Percentiles rank a stretch among this genome's conserved stretches.
These are phyloP conservation scores for Aspergillus ellipticus DNA, from an alignment of 495 filamentous ascomycete species.

Conservation along the genomic window DNA sequence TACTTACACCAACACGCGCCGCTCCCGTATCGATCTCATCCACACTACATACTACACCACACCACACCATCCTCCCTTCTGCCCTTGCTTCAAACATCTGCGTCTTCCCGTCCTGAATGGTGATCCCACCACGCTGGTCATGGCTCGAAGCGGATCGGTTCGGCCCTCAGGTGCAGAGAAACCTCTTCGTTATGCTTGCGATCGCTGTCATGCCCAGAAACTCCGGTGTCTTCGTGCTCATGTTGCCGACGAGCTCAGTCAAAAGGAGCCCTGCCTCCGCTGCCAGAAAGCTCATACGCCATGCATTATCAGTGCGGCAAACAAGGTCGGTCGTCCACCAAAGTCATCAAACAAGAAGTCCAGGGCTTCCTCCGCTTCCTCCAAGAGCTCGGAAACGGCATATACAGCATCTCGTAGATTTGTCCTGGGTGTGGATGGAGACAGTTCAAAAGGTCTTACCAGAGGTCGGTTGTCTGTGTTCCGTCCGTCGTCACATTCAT, in stretches of 20 bases:
- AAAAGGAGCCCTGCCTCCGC: background rate
- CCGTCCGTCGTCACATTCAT: background rate
- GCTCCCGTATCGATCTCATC: background rate
- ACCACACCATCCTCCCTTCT: background rate
- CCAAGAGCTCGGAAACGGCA: background rate
- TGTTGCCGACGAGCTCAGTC: background rate
- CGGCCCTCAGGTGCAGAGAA: background rate
- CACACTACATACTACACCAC: background rate
- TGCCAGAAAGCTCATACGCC: background rate
- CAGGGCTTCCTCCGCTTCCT: background rate
- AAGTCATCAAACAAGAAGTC: background rate
- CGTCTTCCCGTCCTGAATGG: background rate
- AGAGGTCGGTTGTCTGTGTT: background rate
- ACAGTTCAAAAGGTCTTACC: background rate
- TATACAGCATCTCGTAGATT: background rate
- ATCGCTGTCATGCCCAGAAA: background rate
- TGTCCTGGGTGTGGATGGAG: background rate
- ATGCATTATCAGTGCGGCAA: background rate
- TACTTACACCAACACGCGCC: background rate
- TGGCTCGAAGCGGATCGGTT: background rate
- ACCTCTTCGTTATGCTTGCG: background rate
- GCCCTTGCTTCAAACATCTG: background rate
- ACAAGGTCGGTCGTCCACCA: background rate
- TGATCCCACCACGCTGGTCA: background rate
- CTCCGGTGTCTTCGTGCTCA: background rate